Conservation (phyloP, 306 rosid species). For the Vigna angularis region DNA sequence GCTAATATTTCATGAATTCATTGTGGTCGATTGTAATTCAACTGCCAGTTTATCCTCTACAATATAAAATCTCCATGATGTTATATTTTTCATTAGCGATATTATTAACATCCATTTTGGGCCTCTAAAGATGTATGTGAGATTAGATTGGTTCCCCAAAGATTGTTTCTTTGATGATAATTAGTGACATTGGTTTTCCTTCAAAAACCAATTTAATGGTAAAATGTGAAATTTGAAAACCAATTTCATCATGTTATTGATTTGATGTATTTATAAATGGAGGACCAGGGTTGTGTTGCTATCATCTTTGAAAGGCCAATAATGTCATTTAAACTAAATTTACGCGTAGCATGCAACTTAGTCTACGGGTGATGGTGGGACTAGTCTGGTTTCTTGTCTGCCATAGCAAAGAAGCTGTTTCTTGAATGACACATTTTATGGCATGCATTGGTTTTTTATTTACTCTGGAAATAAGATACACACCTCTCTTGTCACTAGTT, state of each 20-base stretch:
- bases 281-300: background rate
- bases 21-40: conserved; percentile 4
- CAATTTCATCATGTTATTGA: background rate
- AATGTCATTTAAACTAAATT: background rate
- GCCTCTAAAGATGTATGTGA: background rate
- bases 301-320: conserved; percentile 1
- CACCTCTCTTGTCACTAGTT: background rate
- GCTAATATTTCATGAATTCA: conserved; percentile 5
- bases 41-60: background rate
- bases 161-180: background rate
- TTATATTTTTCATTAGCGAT: background rate
- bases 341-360: background rate
- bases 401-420: background rate
- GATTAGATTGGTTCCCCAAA: background rate
- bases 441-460: background rate
- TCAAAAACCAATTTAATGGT: background rate
- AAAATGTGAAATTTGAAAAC: conserved; percentile 20
- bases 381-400: background rate
- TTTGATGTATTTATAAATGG: conserved; percentile 32
- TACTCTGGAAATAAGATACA: background rate
- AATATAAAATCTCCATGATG: conserved; percentile 6
- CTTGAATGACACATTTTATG: conserved; percentile 9
- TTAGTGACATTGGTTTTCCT: conserved; percentile 6
- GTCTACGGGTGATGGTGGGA: background rate
- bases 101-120: background rate